A percentile compares a stretch with the other conserved stretches of the same genome.
Conservation (phyloP, 768 basidiomycete genomes). For the Sporobolomyces phaffii region DNA sequence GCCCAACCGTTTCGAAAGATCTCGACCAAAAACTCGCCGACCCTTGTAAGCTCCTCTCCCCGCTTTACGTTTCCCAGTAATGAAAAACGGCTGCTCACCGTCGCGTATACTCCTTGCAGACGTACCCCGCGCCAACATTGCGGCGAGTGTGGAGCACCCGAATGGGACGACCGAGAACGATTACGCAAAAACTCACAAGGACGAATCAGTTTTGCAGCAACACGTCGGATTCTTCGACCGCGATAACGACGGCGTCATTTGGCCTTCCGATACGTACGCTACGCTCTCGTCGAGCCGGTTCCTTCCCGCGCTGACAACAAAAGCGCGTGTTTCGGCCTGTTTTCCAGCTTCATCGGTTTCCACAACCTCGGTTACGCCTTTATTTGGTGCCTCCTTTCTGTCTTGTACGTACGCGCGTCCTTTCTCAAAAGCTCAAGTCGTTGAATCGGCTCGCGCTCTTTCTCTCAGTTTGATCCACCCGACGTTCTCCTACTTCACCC, state of each 20-base stretch:
- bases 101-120: background rate
- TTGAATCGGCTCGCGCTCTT: no score
- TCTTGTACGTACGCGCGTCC: no score
- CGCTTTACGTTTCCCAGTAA: no score
- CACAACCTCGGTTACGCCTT: conserved; percentile 51
- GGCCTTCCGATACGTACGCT: conserved; percentile 50
- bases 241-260: conserved; percentile 50
- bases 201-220: conserved; percentile 25
- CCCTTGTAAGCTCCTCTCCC: conserved; percentile 13
- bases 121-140: conserved; percentile 24
- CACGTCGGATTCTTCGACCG: conserved; percentile 31
- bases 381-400: conserved; percentile 47
- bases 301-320: no score
- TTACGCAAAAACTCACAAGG: conserved; percentile 19
- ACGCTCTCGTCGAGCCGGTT: no score
- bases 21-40: conserved; percentile 15
- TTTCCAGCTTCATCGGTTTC: conserved; percentile 43
- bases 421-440: no score
- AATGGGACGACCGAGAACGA: conserved; percentile 17
- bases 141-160: conserved; percentile 12
- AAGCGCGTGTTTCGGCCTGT: no score
- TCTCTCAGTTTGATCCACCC: conserved; percentile 7
- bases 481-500: conserved; percentile 45
- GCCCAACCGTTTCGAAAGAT: conserved; percentile 8
- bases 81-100: no score